These are phyloP conservation scores for Sarocladium brachiariae DNA, from an alignment of 2,329 filamentous ascomycete genomes.

Conservation along the genomic window DNA sequence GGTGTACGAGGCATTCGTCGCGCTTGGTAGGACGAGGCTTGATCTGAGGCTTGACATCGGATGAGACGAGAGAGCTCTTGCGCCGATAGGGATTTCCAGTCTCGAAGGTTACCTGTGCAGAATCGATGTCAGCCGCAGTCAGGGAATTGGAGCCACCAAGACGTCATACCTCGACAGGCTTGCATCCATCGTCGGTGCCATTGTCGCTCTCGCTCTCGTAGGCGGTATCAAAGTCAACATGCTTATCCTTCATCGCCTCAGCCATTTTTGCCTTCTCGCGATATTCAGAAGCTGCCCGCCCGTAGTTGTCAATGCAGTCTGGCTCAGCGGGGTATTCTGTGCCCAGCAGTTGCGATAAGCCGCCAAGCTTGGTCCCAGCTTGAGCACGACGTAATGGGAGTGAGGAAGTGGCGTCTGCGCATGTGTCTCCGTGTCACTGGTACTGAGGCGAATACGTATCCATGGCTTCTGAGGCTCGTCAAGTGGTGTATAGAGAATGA, in stretches of 20 bases:
- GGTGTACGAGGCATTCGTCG: conserved; percentile 58
- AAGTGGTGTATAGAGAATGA: neutral
- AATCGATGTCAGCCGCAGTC: conserved; percentile 2
- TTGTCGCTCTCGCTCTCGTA: conserved; percentile 29
- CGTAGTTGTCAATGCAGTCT: neutral
- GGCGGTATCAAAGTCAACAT: conserved; percentile 23
- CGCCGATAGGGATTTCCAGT: conserved; percentile 53
- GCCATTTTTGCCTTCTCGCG: neutral
- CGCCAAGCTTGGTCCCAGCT: too few species aligned
- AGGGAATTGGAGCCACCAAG: neutral
- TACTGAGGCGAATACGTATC: neutral
- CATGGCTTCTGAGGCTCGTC: neutral
- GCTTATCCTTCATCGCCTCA: neutral
- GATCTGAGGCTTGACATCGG: conserved; percentile 34
- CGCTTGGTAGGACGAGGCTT: conserved; percentile 20
- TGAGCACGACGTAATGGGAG: too few species aligned
- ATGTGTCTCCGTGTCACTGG: too few species aligned
- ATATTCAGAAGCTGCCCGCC: neutral
- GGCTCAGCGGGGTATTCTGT: neutral
- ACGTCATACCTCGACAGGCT: conserved; percentile 41
- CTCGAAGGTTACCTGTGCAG: conserved; percentile 52
- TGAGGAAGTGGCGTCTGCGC: too few species aligned
- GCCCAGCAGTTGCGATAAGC: neutral
- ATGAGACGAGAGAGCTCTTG: conserved; percentile 57
- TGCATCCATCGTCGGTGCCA: conserved; percentile 44